These are phyloP conservation scores for Mercurialis annua DNA, from an alignment of 345 rosid genomes.

Conservation along the genomic window DNA sequence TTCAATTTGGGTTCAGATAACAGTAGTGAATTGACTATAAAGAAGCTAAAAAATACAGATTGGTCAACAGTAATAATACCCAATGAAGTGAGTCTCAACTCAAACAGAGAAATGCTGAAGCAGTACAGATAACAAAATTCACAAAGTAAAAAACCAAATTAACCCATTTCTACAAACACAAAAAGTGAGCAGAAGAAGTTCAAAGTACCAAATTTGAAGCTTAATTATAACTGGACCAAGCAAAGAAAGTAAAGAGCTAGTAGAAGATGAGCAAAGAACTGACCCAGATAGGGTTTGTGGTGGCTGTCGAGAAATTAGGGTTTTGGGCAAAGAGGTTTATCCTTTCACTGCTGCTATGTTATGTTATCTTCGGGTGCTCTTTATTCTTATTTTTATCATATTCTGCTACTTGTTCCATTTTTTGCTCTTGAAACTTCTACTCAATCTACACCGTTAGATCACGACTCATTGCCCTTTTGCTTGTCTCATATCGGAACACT, in stretches of 20 bases:
- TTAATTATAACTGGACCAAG: background rate
- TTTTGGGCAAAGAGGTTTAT: slow-evolving; percentile 7
- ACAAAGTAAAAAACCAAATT: background rate
- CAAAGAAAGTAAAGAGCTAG: background rate
- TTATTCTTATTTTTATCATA: background rate
- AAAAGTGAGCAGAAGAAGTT: background rate
- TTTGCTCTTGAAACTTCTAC: slow-evolving; percentile 27
- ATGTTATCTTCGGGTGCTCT: background rate
- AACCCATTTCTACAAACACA: background rate
- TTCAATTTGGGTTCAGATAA: background rate
- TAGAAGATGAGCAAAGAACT: background rate
- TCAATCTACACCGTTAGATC: slow-evolving; percentile 43
- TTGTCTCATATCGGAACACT: slow-evolving; percentile 24
- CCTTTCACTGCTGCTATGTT: background rate
- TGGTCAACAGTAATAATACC: background rate
- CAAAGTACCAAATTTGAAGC: background rate
- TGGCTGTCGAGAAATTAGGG: background rate
- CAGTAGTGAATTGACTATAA: background rate
- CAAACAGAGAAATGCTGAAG: too few species aligned
- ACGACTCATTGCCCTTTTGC: background rate
- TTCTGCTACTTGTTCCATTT: background rate
- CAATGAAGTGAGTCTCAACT: too few species aligned
- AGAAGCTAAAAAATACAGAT: background rate
- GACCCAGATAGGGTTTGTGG: background rate
- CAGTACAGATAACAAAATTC: too few species aligned